These are phyloP conservation scores for Actinomucor elegans DNA, from an alignment of 371 early-diverging fungal species.

Conservation along the genomic window DNA sequence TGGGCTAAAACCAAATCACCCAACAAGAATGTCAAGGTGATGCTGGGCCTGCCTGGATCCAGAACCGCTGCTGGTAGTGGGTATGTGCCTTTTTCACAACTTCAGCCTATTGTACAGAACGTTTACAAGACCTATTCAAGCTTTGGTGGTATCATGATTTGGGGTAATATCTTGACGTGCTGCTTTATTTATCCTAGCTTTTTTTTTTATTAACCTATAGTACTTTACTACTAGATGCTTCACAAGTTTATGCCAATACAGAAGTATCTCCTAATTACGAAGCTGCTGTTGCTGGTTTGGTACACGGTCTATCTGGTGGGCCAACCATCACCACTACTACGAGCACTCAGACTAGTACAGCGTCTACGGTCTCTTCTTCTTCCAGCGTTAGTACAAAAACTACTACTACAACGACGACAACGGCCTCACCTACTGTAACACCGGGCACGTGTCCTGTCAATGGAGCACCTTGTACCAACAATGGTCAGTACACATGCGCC, in stretches of 20 bases:
- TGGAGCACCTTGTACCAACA: conserved; percentile 15
- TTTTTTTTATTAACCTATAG: too few relatives aligned
- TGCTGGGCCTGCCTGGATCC: conserved; percentile 65
- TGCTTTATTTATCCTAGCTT: too few relatives aligned
- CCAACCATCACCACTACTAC: background rate
- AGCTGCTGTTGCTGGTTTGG: conserved; percentile 23
- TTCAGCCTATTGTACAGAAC: conserved; percentile 32
- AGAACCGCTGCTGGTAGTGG: conserved; percentile 65
- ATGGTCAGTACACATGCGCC: conserved; percentile 16
- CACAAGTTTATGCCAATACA: conserved; percentile 35
- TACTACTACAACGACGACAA: conserved; percentile 5
- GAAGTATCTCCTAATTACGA: conserved; percentile 31
- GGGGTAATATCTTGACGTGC: too few relatives aligned
- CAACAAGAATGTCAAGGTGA: conserved; percentile 61
- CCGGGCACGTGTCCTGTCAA: conserved; percentile 1
- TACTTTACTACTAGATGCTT: conserved; percentile 45
- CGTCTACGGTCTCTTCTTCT: background rate
- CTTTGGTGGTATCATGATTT: conserved; percentile 69
- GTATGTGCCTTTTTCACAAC: conserved; percentile 41
- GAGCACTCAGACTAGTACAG: background rate
- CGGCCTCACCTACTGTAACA: background rate
- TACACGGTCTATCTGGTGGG: conserved; percentile 13
- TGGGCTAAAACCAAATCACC: conserved; percentile 54
- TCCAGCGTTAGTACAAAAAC: background rate
- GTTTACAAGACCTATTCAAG: conserved; percentile 39